These are phyloP conservation scores for Dictyostelium intermedium DNA, from an alignment of 78 protist species.

Conservation along the genomic window DNA sequence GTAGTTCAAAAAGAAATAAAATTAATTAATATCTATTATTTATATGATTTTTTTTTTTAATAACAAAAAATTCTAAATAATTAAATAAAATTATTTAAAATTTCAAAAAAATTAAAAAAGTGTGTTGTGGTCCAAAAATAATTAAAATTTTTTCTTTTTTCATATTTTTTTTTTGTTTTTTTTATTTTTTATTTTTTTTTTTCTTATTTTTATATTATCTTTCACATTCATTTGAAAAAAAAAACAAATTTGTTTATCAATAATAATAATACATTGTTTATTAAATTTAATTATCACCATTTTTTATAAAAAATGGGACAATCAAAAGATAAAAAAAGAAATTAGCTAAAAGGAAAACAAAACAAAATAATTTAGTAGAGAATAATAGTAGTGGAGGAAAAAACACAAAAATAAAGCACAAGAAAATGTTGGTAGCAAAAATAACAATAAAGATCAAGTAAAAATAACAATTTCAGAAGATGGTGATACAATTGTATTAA, in stretches of 20 bases:
- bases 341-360: background rate
- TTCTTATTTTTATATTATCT: too few relatives aligned
- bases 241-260: too few relatives aligned
- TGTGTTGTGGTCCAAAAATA: background rate
- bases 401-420: background rate
- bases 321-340: constrained; percentile 10
- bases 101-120: too few relatives aligned
- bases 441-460: background rate
- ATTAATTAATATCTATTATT: too few relatives aligned
- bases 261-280: too few relatives aligned
- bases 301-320: background rate
- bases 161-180: too few relatives aligned
- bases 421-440: background rate
- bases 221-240: background rate
- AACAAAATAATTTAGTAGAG: background rate
- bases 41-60: too few relatives aligned
- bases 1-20: background rate
- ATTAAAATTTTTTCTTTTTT: too few relatives aligned
- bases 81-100: too few relatives aligned
- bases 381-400: background rate
- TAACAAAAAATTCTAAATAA: too few relatives aligned
- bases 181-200: too few relatives aligned
- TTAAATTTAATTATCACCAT: background rate
- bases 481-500: constrained; percentile 38
- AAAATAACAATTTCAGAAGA: constrained; percentile 18